phyloP scores from a whole-genome alignment of 164 flowering plant genomes.

The Umbellularia californica region DNA sequence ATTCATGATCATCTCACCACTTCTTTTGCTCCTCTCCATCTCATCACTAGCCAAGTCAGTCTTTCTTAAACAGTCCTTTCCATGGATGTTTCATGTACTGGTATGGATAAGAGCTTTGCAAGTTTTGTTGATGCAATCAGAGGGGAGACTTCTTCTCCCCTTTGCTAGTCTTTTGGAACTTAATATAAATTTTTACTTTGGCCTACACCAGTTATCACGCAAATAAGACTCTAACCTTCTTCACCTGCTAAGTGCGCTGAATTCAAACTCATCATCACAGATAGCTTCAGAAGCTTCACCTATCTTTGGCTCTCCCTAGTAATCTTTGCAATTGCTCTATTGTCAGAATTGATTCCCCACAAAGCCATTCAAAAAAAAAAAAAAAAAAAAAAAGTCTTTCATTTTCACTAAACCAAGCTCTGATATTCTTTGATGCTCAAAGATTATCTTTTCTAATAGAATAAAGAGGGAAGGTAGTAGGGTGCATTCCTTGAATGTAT shows the following conservation, averaged over 20 bases:
- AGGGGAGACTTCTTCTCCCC: conserved; percentile 41
- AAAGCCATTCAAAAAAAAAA: conserved; percentile 29
- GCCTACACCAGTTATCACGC: conserved; percentile 18
- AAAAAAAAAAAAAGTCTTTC: conserved; percentile 29
- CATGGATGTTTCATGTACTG: neutral
- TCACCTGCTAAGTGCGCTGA: conserved; percentile 36
- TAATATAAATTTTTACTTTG: conserved; percentile 31
- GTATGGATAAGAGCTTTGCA: neutral
- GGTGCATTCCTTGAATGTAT: neutral
- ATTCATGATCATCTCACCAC: neutral
- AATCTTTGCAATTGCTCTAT: conserved; percentile 18
- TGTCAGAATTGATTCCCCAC: conserved; percentile 30
- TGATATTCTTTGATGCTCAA: conserved; percentile 66
- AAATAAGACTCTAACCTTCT: conserved; percentile 16
- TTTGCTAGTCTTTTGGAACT: conserved; percentile 46
- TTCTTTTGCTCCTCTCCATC: neutral
- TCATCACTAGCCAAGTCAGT: neutral
- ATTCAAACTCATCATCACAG: conserved; percentile 35
- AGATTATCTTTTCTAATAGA: conserved; percentile 28
- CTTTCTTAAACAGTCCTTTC: neutral
- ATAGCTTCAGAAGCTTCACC: conserved; percentile 38
- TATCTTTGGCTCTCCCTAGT: conserved; percentile 14
- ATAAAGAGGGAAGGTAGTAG: neutral
- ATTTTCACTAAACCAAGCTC: conserved; percentile 44
- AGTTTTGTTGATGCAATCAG: conserved; percentile 30